A percentile compares a stretch with the other conserved stretches of the same genome.
Conservation (phyloP, 805 yeast species). For the Hanseniaspora lachancei region DNA sequence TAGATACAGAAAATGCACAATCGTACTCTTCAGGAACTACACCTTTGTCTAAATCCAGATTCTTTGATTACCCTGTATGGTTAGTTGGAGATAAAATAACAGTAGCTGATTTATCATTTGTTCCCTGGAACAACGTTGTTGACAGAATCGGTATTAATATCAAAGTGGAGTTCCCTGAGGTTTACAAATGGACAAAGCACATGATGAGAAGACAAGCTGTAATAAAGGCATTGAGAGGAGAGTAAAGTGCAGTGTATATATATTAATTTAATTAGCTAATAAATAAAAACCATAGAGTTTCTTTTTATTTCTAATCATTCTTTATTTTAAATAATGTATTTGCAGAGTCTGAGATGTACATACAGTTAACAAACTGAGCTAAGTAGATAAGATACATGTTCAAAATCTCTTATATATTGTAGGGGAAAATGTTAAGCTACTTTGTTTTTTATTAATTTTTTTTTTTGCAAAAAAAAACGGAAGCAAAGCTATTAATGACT, state of each 20-base stretch:
- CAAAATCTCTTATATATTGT: no score
- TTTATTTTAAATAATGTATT: background rate
- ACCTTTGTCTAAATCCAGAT: slow-evolving; percentile 69
- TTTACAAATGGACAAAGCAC: slow-evolving; percentile 85
- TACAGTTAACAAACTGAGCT: no score
- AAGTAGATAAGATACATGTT: no score
- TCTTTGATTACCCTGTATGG: slow-evolving; percentile 91
- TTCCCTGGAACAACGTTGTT: slow-evolving; percentile 94
- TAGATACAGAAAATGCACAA: slow-evolving; percentile 77
- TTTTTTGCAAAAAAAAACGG: background rate
- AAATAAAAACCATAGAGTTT: background rate
- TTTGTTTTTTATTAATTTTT: background rate
- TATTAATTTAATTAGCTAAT: background rate
- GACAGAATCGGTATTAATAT: slow-evolving; percentile 83
- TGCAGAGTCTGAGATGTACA: no score
- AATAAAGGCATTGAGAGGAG: slow-evolving; percentile 70
- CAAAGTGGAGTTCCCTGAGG: slow-evolving; percentile 83
- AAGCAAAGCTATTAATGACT: no score
- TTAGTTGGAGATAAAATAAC: slow-evolving; percentile 73
- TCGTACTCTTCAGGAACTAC: slow-evolving; percentile 81
- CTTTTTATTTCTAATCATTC: background rate
- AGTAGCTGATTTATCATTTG: slow-evolving; percentile 82
- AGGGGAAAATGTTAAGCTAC: background rate
- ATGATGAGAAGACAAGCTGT: slow-evolving; percentile 95
- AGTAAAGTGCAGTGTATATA: slow-evolving; percentile 21